A percentile compares a stretch with the other conserved stretches of the same genome.
phyloP scores from a whole-genome alignment of 208 protist genomes.

The Phytomonas sp. region DNA sequence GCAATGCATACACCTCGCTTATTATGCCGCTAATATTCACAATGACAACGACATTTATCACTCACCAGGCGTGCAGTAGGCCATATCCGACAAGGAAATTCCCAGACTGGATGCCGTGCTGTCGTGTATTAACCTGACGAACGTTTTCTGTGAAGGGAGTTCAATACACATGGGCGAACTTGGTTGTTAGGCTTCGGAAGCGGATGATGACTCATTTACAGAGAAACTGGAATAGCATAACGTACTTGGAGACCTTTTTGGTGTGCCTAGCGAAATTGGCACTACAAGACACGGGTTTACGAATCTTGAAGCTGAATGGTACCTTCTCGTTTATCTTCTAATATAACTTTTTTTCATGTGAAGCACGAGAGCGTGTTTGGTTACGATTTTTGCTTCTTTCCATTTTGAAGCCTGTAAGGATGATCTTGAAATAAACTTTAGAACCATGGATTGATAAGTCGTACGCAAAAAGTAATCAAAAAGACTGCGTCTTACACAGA shows the following conservation, averaged over 20 bases:
- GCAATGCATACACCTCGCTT: neutral
- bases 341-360: neutral
- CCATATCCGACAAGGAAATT: neutral
- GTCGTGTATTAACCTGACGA: neutral
- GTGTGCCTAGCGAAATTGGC: constrained; percentile 19
- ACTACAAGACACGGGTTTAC: neutral
- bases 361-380: neutral
- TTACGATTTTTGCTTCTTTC: neutral
- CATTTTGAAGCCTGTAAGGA: neutral
- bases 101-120: neutral
- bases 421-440: neutral
- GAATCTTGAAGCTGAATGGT: neutral
- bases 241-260: constrained; percentile 43
- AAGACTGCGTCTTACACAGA: neutral
- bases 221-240: constrained; percentile 45
- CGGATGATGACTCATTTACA: constrained; percentile 18
- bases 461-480: neutral
- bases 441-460: neutral
- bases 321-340: neutral
- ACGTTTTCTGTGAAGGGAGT: neutral
- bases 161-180: neutral
- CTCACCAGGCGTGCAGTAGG: neutral
- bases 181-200: neutral
- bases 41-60: neutral
- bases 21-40: neutral